Evolutionary conservation across 352 stramenopile genomes (phyloP).

Genomic region (Phytophthora colocasiae): DNA sequence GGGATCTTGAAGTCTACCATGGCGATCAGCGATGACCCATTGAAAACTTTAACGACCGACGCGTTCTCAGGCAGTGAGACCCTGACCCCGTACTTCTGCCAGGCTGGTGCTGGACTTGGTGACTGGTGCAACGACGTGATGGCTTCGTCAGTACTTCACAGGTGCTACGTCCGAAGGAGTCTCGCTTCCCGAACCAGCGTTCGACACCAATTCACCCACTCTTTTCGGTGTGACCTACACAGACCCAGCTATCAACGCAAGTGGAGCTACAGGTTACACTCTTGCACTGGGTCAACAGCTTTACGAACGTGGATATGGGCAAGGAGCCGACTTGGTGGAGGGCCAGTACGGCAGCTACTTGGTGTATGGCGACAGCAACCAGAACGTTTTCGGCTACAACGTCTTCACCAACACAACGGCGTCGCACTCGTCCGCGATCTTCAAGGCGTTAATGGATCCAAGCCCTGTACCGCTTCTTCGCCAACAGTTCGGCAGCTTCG

Average conservation of each 20-base stretch:
- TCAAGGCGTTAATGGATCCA: constrained; percentile 73
- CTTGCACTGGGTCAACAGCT: constrained; percentile 55
- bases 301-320: constrained; percentile 58
- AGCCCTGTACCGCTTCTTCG: constrained; percentile 65
- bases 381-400: constrained; percentile 66
- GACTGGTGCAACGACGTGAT: constrained; percentile 54
- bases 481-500: constrained; percentile 49
- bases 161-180: constrained; percentile 36
- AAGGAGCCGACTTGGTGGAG: constrained; percentile 19
- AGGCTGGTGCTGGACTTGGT: constrained; percentile 26
- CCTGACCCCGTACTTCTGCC: constrained; percentile 56
- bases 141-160: constrained; percentile 42
- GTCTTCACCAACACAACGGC: constrained; percentile 71
- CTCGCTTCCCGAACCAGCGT: constrained; percentile 32
- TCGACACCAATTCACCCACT: constrained; percentile 49
- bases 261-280: constrained; percentile 52
- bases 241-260: constrained; percentile 52
- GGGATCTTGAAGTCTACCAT: constrained; percentile 50
- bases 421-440: constrained; percentile 56
- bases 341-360: constrained; percentile 61
- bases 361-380: constrained; percentile 47
- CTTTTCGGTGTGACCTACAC: constrained; percentile 67
- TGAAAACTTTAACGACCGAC: constrained; percentile 24
- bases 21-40: no score
- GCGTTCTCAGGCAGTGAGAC: constrained; percentile 36